Conservation (phyloP, 2,329 filamentous ascomycete species). For the Monosporascus sp. region DNA sequence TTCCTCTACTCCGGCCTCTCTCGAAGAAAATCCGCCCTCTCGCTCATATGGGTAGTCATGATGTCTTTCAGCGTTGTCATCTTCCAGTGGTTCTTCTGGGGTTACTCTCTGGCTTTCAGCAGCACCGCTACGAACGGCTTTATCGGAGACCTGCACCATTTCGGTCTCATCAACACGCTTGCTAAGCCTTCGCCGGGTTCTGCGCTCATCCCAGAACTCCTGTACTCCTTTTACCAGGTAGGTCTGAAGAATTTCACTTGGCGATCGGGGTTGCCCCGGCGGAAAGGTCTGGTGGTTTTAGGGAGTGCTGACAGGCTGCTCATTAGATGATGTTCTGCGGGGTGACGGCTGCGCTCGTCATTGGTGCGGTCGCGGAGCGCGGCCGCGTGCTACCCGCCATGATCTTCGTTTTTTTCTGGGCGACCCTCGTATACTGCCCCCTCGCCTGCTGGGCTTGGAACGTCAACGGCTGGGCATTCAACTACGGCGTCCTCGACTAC, state of each 20-base stretch:
- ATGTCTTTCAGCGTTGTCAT: slow-evolving; percentile 84
- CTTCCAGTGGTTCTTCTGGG: slow-evolving; percentile 99
- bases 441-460: slow-evolving; percentile 98
- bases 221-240: slow-evolving; percentile 93
- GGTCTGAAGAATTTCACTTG: slow-evolving; percentile 12
- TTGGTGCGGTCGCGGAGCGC: slow-evolving; percentile 89
- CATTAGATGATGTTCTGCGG: slow-evolving; percentile 91
- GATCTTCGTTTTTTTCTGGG: slow-evolving; percentile 96
- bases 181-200: slow-evolving; percentile 83
- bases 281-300: not conserved
- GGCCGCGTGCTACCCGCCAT: slow-evolving; percentile 88
- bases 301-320: slow-evolving; percentile 4
- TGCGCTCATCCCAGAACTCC: slow-evolving; percentile 78
- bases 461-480: slow-evolving; percentile 84
- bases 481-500: slow-evolving; percentile 91
- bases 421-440: slow-evolving; percentile 94
- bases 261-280: not conserved
- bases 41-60: slow-evolving; percentile 97
- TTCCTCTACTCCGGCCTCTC: slow-evolving; percentile 97
- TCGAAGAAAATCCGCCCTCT: slow-evolving; percentile 94
- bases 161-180: slow-evolving; percentile 81
- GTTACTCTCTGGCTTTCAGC: slow-evolving; percentile 92
- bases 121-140: slow-evolving; percentile 76
- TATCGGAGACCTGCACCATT: slow-evolving; percentile 86
- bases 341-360: slow-evolving; percentile 84